Evolutionary conservation across 148 eudicot genomes (phyloP), one percentile per base, ranked within the genome.

Genomic region (Dianthus caryophyllus): DNA sequence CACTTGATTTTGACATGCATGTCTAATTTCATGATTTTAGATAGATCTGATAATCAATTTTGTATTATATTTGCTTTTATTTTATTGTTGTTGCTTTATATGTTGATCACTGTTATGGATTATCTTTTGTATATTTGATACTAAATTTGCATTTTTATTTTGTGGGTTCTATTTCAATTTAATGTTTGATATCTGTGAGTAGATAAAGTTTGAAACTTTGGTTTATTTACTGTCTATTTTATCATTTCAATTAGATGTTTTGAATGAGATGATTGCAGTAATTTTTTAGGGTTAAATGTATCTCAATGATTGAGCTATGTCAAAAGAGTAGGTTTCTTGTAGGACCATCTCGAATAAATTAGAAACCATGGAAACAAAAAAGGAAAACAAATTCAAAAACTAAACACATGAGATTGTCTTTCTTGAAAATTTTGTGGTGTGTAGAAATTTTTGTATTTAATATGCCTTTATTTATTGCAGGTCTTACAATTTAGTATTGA

Each of bases 1-100:
- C 15, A 25, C 51, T 56, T 69, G 70, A 70, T 70, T 64, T 75
- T 57, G 61, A 69, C 70, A 69, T 75, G 69, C 78, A 57, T 17
- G 65, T 70, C 43, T 64, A 48, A 48, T 56, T 43, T 63, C 17
- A 52, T 67, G 67, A 49, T 67, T 68, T 47, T 44, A 8, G 47
- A 9, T 51, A 75, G 78, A 75, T 75, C 78, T 75, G 66, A 21
- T 64, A 4, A 47, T 75, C 46, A 41, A 52, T 22, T 61, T 71
- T 21, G 13, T 60, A 9, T 18, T 29, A 27, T 29, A 12, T 12
- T 27, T 15, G 2, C 14, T 27, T 56, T 9, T 61, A 2, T 66
- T 16, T 60, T 48, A 11, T 58, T 17, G 26, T 59, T 61, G 9
- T n/a, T 51, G 58, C 17, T 53, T 51, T 2, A 36, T 49, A 48